Evolutionary conservation across 78 protist species (phyloP).

Genomic region (Dictyostelium purpureum): DNA sequence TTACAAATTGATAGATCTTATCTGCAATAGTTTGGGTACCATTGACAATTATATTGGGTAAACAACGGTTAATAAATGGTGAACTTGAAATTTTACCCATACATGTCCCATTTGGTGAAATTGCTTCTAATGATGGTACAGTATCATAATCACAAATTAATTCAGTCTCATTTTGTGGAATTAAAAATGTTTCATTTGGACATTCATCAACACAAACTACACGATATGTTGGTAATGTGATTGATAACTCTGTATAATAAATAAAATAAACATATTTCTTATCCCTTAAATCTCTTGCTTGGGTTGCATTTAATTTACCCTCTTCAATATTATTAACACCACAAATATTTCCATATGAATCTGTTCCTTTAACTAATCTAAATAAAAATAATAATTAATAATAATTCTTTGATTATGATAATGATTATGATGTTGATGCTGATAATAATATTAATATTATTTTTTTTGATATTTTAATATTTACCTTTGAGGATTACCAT

Average conservation of each 20-base stretch:
- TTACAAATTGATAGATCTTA: constrained; percentile 4
- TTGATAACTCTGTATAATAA: not conserved
- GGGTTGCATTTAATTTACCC: constrained; percentile 5
- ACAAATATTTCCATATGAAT: constrained; percentile 78
- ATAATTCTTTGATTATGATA: no score
- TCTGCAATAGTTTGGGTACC: not conserved
- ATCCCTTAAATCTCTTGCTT: constrained; percentile 35
- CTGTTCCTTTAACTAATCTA: constrained; percentile 68
- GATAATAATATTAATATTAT: not conserved
- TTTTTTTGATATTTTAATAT: not conserved
- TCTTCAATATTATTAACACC: constrained; percentile 67
- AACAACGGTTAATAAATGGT: constrained; percentile 43
- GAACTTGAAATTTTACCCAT: not conserved
- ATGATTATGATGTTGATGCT: no score
- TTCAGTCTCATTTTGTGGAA: not conserved
- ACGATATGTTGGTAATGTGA: not conserved
- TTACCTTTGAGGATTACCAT: constrained; percentile 85
- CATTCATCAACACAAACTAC: constrained; percentile 60
- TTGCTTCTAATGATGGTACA: not conserved
- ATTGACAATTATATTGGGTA: not conserved
- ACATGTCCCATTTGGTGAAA: constrained; percentile 66
- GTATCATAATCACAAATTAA: constrained; percentile 48
- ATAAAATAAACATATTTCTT: constrained; percentile 59
- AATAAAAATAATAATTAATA: not conserved
- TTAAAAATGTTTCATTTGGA: constrained; percentile 30